Evolutionary conservation across 805 yeast genomes (phyloP).

Genomic region (Suhomyces vadensis): DNA sequence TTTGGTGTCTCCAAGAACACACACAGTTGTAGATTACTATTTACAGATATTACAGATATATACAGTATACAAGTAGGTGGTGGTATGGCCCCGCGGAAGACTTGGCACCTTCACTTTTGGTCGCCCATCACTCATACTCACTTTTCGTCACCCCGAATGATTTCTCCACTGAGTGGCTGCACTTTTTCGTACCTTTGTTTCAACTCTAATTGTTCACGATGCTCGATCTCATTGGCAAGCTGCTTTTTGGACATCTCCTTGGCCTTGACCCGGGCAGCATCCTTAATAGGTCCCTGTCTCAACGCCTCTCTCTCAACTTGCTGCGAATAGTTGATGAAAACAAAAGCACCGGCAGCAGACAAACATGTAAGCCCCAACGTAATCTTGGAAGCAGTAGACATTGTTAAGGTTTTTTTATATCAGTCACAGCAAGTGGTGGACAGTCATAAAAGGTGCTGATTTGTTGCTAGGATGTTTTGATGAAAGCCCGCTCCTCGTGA

Average conservation of each 20-base stretch:
- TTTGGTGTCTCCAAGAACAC: conserved; percentile 54
- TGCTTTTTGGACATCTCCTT: conserved; percentile 47
- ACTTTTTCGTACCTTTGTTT: conserved; percentile 54
- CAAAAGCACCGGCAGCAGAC: conserved; percentile 58
- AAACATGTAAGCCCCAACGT: conserved; percentile 63
- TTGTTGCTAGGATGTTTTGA: too few relatives aligned
- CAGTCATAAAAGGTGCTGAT: conserved; percentile 15
- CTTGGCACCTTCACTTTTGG: too few relatives aligned
- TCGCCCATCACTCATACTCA: too few relatives aligned
- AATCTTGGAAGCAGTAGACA: conserved; percentile 81
- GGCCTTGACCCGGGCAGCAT: conserved; percentile 62
- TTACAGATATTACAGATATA: neutral
- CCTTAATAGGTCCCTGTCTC: conserved; percentile 83
- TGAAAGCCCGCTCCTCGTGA: too few relatives aligned
- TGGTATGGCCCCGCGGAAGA: too few relatives aligned
- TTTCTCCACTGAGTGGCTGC: conserved; percentile 56
- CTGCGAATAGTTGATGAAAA: conserved; percentile 72
- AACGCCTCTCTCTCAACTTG: conserved; percentile 67
- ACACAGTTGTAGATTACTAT: conserved; percentile 25
- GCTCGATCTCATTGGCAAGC: conserved; percentile 60
- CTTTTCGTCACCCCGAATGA: conserved; percentile 33
- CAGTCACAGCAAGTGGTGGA: too few relatives aligned
- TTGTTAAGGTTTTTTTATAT: too few relatives aligned
- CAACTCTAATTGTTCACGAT: conserved; percentile 62
- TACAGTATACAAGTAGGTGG: conserved; percentile 2